Percentiles rank a stretch among this genome's conserved stretches.
Evolutionary conservation across 2,329 filamentous ascomycete genomes (phyloP).

Genomic region (Cladobotryum mycophilum): DNA sequence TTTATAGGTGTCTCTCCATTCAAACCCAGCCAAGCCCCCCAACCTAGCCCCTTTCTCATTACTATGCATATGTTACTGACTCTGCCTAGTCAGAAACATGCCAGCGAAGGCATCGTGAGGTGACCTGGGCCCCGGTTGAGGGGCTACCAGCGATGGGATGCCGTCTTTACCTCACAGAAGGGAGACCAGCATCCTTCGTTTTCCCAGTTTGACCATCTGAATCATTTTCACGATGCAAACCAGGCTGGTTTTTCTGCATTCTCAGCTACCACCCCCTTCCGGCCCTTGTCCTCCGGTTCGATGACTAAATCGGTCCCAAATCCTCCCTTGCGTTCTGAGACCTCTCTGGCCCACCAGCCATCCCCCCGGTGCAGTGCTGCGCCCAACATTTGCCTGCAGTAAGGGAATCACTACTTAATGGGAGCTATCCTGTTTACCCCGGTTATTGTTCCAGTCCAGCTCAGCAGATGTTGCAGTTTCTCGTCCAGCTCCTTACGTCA

Average conservation of each 20-base stretch:
- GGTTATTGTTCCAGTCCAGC: constrained; percentile 7
- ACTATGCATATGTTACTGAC: constrained; percentile 10
- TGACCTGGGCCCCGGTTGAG: constrained; percentile 5
- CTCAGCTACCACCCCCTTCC: constrained; percentile 7
- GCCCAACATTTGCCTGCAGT: neutral
- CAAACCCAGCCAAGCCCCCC: neutral
- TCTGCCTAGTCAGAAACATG: constrained; percentile 4
- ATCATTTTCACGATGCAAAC: constrained; percentile 3
- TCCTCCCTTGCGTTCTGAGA: constrained; percentile 24
- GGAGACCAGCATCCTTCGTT: neutral
- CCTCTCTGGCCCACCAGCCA: constrained; percentile 13
- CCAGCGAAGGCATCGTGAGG: constrained; percentile 13
- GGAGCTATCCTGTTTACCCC: constrained; percentile 3
- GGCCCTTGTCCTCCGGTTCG: constrained; percentile 3
- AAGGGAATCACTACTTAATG: constrained; percentile 11
- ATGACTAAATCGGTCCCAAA: constrained; percentile 16
- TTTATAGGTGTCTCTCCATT: neutral
- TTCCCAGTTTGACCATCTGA: neutral
- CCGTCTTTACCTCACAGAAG: constrained; percentile 6
- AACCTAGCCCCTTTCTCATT: constrained; percentile 1
- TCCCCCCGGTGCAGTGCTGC: constrained; percentile 3
- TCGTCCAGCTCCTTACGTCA: neutral
- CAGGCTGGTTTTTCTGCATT: neutral
- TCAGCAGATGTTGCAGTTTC: neutral
- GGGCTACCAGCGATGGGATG: constrained; percentile 8